These are phyloP conservation scores for Thelephora ganbajun DNA, from an alignment of 768 basidiomycete genomes.

Conservation along the genomic window DNA sequence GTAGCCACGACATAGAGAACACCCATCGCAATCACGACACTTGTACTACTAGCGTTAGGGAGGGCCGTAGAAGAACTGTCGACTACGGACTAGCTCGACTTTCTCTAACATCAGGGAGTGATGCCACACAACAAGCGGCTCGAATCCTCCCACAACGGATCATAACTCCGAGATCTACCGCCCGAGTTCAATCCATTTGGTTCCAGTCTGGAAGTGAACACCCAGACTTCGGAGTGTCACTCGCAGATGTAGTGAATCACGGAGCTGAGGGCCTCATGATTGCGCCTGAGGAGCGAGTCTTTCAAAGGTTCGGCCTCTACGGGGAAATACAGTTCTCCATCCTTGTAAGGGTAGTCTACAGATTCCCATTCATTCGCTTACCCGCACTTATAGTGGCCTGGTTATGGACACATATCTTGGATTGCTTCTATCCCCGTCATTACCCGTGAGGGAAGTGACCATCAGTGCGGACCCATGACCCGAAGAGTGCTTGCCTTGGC, in stretches of 20 bases:
- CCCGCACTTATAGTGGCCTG: background rate
- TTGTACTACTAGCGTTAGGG: too few species aligned
- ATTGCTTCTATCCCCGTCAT: background rate
- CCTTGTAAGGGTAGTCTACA: background rate
- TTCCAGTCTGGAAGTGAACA: background rate
- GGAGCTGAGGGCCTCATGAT: background rate
- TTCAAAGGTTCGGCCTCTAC: background rate
- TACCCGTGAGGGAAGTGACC: slow-evolving; percentile 22
- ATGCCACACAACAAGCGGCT: too few species aligned
- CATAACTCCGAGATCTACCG: background rate
- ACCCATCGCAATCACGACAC: too few species aligned
- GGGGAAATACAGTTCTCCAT: background rate
- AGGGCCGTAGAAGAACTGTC: too few species aligned
- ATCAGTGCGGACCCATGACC: slow-evolving; percentile 22
- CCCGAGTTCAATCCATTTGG: background rate
- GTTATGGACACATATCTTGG: background rate
- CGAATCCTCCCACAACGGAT: background rate
- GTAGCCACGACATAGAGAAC: too few species aligned
- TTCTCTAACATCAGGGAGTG: too few species aligned
- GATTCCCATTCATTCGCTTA: background rate
- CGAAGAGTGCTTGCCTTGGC: background rate
- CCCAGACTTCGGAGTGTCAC: background rate
- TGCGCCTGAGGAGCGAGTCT: background rate
- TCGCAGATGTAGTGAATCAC: background rate
- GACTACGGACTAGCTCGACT: too few species aligned